Evolutionary conservation across 1,139 yeast species (phyloP), one percentile per base, ranked within the genome.

Genomic region (Magnusiomyces clavatus): DNA sequence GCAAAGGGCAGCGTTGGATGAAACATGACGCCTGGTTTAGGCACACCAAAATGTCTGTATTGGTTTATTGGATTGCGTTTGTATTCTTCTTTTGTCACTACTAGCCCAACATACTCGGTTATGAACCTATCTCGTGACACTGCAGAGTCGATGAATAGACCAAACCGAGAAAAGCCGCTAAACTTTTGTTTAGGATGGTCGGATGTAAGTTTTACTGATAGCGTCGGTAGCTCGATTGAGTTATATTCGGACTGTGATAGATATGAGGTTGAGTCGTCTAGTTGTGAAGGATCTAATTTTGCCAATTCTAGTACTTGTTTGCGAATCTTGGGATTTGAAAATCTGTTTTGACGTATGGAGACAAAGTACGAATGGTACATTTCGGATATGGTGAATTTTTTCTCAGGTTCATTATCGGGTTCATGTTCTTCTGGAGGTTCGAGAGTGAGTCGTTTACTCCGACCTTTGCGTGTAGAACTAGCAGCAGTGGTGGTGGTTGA

Each of bases 41-140:
- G 82, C 16, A 88, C 81, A 0, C 96, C 96, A 78, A 89, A 80
- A n/a, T 77, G 67, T 56, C 81, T 69, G 65, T 88, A 90, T 63
- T 88, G 95, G 65, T 90, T 92, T 51, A 81, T 72, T 10, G 80
- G 74, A 59, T 87, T 86, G 6, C 68, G 64, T 37, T 78, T 75
- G 64, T 89, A 90, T 58, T 77, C 78, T 20, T 75, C 74, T 57
- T 81, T 81, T 49, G 78, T 72, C 60, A 82, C 83, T 5, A 89
- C 66, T 57, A 86, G 94, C 6, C 97, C 97, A 12, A 81, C 67
- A 57, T 81, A 77, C 60, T 87, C 92, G 38, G 78, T 73, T 2
- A 89, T 68, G 3, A 79, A 73, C 1, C 82, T 76, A 36, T 77
- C 79, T 47, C 73, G 70, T 0, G 80, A 75, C 1, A 81, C 65